These are phyloP conservation scores for Blastomyces gilchristii DNA, from an alignment of 2,329 filamentous ascomycete species.

Conservation along the genomic window DNA sequence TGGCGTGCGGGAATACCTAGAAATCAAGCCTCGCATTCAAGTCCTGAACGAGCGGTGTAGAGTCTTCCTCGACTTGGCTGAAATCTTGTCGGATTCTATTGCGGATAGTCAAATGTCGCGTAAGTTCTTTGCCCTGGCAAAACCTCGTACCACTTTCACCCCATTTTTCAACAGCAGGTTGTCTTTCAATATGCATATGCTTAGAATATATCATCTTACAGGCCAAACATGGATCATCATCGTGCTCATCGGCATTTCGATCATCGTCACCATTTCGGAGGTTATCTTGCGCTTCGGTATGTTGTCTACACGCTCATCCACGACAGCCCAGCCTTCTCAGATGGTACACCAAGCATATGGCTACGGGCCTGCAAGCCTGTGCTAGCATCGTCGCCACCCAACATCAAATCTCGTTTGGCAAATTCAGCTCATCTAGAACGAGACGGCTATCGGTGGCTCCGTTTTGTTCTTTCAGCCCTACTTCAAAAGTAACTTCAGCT, in stretches of 20 bases:
- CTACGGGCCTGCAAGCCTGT: background rate
- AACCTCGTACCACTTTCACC: background rate
- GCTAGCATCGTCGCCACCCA: background rate
- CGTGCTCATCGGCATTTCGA: constrained; percentile 79
- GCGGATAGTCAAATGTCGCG: constrained; percentile 90
- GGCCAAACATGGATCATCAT: constrained; percentile 97
- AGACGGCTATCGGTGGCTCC: background rate
- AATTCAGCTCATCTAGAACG: background rate
- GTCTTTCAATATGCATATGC: background rate
- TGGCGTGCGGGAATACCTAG: constrained; percentile 91
- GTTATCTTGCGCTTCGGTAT: constrained; percentile 79
- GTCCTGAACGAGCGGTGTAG: constrained; percentile 94
- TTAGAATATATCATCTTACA: constrained; percentile 15
- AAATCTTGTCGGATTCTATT: constrained; percentile 86
- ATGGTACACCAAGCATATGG: background rate
- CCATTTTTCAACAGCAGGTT: background rate
- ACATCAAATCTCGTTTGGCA: background rate
- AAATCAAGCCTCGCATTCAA: constrained; percentile 91
- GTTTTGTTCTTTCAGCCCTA: no score
- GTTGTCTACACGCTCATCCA: constrained; percentile 33
- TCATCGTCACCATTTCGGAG: constrained; percentile 82
- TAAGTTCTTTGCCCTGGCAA: constrained; percentile 20
- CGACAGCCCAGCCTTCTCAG: constrained; percentile 3
- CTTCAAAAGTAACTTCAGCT: no score
- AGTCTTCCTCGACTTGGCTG: constrained; percentile 90